These are phyloP conservation scores for Musa itinerans DNA, from an alignment of 176 grass and related monocot genomes.

Conservation along the genomic window DNA sequence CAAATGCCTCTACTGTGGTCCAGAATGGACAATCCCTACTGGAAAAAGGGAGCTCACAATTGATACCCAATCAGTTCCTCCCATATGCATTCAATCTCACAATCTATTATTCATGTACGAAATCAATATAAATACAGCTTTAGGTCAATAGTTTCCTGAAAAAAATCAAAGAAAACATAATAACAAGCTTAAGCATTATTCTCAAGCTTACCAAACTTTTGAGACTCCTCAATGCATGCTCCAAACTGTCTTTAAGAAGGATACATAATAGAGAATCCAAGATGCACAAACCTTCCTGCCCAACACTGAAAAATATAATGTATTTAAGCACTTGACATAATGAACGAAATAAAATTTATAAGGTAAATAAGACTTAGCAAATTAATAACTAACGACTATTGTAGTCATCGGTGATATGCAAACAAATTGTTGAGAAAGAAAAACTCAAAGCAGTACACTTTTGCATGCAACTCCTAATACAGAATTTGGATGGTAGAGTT, in stretches of 20 bases:
- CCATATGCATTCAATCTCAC: neutral
- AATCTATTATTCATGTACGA: neutral
- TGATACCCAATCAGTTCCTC: neutral
- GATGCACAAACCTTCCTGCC: conserved; percentile 58
- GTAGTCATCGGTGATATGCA: neutral
- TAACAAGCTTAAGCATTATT: neutral
- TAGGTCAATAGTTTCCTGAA: neutral
- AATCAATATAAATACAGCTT: neutral
- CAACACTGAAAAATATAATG: conserved; percentile 42
- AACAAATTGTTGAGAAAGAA: neutral
- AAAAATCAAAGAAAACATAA: neutral
- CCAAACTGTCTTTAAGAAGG: conserved; percentile 40
- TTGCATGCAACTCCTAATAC: neutral
- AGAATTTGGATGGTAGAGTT: neutral
- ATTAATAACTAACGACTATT: neutral
- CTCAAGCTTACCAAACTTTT: conserved; percentile 32
- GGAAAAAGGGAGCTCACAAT: neutral
- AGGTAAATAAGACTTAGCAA: neutral
- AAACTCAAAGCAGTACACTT: neutral
- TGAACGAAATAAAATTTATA: neutral
- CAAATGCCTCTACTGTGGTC: neutral
- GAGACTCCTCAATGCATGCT: conserved; percentile 41
- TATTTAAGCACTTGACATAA: neutral
- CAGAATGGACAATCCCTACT: neutral
- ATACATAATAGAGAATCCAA: conserved; percentile 52